Evolutionary conservation across 139 green algal genomes (phyloP), one percentile per base, ranked within the genome.

Genomic region (Ettlia oleoabundans): DNA sequence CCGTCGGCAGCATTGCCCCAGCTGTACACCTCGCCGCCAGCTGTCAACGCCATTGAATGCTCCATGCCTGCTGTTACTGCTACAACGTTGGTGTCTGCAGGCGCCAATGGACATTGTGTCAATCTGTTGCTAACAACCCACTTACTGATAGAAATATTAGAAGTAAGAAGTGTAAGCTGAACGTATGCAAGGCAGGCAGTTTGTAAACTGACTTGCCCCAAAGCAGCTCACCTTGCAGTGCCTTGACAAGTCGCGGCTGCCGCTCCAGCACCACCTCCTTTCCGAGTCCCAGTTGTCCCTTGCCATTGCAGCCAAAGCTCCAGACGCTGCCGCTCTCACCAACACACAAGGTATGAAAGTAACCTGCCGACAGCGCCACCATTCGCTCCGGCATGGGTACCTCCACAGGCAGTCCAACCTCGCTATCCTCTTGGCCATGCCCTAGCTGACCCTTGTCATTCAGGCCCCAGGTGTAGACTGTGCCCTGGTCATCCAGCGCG

Each of bases 1-100:
- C 93, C 93, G 53, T 82, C 71, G 3, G 43, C 65, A 2, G 86
- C 86, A 67, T 86, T 65, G 13, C 93, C 93, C 92, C 93, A 97
- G 1, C 88, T 92, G 85, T 88, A 97, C 1, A 97, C 83, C 9
- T 88, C 91, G 4, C 94, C 94, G 61, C 93, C 85, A 4, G 82
- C 82, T 8, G 88, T 89, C 4, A 97, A 86, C 0, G 91, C 92
- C 74, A 97, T 75, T 2, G 90, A 94, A 71, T 97, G 94, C 9
- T 81, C 42, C 7, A 65, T 69, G 22, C 94, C 94, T 7, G 92
- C 92, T 22, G 91, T 91, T 5, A 90, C 82, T 1, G 75, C 75
- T 4, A 72, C 75, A 37, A 81, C 75, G 55, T 81, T 80, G 24
- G 52, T 38, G 35, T 67, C 73, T 80, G 73, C 53, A 69, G 33